Percentiles rank a stretch among this genome's conserved stretches.
These are phyloP conservation scores for Chlorophyllum brunneum DNA, from an alignment of 768 basidiomycete genomes.

Conservation along the genomic window DNA sequence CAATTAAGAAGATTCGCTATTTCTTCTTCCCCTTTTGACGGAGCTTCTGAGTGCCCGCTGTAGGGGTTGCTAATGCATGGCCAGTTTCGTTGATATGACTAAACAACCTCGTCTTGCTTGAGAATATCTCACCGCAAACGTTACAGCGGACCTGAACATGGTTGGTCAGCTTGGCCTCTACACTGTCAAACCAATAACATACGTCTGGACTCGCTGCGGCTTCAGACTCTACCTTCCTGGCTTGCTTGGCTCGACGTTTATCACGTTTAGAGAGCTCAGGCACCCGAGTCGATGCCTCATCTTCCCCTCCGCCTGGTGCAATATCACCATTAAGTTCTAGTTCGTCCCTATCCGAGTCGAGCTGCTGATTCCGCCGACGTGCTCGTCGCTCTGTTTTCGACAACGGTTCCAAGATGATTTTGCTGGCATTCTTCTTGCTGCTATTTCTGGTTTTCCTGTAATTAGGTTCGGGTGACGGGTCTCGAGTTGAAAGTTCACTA, in stretches of 20 bases:
- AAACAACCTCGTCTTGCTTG: constrained; percentile 73
- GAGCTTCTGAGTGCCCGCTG: constrained; percentile 21
- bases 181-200: constrained; percentile 5
- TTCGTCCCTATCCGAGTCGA: neutral
- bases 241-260: constrained; percentile 73
- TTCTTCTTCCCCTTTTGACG: constrained; percentile 36
- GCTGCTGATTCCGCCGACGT: constrained; percentile 10
- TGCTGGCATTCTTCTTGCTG: neutral
- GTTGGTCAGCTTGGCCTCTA: neutral
- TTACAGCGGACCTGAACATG: constrained; percentile 51
- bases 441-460: neutral
- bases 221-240: constrained; percentile 54
- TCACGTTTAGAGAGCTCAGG: constrained; percentile 65
- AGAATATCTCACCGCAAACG: constrained; percentile 59
- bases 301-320: constrained; percentile 5
- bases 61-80: constrained; percentile 54
- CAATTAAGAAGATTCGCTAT: constrained; percentile 15
- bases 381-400: constrained; percentile 13
- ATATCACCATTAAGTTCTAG: neutral
- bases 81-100: constrained; percentile 65
- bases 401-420: constrained; percentile 8
- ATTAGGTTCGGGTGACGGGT: constrained; percentile 2
- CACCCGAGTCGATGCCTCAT: neutral
- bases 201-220: constrained; percentile 21
- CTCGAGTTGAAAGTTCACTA: neutral